These are phyloP conservation scores for Ophiosphaerella korrae DNA, from an alignment of 2,329 filamentous ascomycete species.

Conservation along the genomic window DNA sequence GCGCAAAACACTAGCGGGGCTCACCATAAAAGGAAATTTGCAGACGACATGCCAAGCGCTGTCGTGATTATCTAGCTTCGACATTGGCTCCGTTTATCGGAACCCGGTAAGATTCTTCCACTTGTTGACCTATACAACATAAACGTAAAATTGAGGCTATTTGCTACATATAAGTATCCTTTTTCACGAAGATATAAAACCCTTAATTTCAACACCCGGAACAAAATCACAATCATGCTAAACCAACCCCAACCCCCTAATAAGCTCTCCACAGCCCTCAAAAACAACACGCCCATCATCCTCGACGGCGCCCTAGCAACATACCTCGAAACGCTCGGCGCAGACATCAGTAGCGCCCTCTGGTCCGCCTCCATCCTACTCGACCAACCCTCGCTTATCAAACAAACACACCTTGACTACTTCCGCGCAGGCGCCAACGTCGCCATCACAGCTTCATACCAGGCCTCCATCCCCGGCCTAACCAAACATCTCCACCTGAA, in stretches of 20 bases:
- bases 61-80: no score
- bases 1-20: no score
- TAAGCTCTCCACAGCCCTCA: slow-evolving; percentile 24
- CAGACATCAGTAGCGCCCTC: slow-evolving; percentile 50
- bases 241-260: neutral
- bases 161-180: no score
- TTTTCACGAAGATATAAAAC: neutral
- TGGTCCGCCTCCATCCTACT: slow-evolving; percentile 54
- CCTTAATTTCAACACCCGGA: neutral
- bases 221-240: slow-evolving; percentile 1
- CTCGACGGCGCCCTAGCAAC: slow-evolving; percentile 57
- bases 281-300: slow-evolving; percentile 36
- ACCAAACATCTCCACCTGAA: slow-evolving; percentile 43
- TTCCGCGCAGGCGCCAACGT: slow-evolving; percentile 53
- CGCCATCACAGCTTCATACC: slow-evolving; percentile 56
- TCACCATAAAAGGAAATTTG: no score
- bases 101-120: no score
- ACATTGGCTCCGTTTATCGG: no score
- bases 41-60: no score
- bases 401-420: slow-evolving; percentile 52
- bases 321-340: slow-evolving; percentile 52
- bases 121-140: no score
- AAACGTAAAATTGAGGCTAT: no score
- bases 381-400: slow-evolving; percentile 49
- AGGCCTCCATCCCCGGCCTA: slow-evolving; percentile 52